Evolutionary conservation across 805 yeast genomes (phyloP), one percentile per base, ranked within the genome.

Genomic region (Candida mattraensis): DNA sequence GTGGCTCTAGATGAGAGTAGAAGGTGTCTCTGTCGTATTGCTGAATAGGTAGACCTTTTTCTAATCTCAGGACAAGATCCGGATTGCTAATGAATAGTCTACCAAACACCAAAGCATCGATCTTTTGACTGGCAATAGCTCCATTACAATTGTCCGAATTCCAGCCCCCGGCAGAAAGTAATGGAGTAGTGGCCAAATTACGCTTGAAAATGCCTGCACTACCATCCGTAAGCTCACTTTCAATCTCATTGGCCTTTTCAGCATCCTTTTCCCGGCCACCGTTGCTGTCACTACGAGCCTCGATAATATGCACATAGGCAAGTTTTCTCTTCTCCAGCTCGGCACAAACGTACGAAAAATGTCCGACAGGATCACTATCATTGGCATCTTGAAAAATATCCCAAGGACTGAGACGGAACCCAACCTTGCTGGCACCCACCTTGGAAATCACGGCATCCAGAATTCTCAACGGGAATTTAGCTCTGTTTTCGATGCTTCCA

Each of bases 41-140:
- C 40, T 61, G 63, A 39, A 75, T 54, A 28, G 66, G 65, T 23
- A 54, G 35, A 18, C 67, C 68, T 19, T 69, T 54, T 41, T 63
- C 56, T 25, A 77, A 37, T 41, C 78, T 60, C n/a, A 58, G 48
- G 13, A 67, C 70, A 21, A 78, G 51, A 49, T 78, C 83, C 2
- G 83, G 82, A 57, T 77, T 78, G 19, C 79, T 56, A 31, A 72
- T 67, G 53, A 66, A 76, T 38, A 56, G 61, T 42, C 81, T 66
- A 19, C 80, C 80, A 40, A 64, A 54, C 1, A 66, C 74, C 21
- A 69, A 47, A 5, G 35, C 49, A 33, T 44, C 45, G 5, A 44
- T 15, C 6, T 30, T 30, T 1, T 22, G 14, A 5, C 27, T 22
- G 3, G 36, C 33, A 5, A 44, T 33, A 17, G 29, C 40, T 4